Percentiles rank a stretch among this genome's conserved stretches.
These are phyloP conservation scores for Candida lessepsii DNA, from an alignment of 805 yeast species.

Conservation along the genomic window DNA sequence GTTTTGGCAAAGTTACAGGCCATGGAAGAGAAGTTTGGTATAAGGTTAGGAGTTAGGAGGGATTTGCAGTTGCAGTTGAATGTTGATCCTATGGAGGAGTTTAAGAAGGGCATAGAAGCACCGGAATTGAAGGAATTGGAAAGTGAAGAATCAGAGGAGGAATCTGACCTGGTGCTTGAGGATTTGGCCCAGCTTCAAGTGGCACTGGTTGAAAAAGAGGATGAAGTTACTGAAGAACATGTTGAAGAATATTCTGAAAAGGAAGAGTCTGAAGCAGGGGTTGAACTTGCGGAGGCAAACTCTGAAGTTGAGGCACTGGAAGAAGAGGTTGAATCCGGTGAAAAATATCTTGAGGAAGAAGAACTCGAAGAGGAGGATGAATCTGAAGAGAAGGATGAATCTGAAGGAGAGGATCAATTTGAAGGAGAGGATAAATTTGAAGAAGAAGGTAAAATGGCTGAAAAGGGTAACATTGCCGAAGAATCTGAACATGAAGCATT, in stretches of 20 bases:
- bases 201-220: too few relatives aligned
- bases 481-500: neutral
- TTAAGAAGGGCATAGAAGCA: conserved; percentile 2
- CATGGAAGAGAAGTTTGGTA: conserved; percentile 24
- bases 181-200: too few relatives aligned
- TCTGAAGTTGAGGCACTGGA: neutral
- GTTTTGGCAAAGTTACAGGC: conserved; percentile 21
- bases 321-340: too few relatives aligned
- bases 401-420: too few relatives aligned
- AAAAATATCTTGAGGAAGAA: too few relatives aligned
- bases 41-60: conserved; percentile 21
- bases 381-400: too few relatives aligned
- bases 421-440: too few relatives aligned
- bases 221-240: too few relatives aligned
- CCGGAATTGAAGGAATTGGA: conserved; percentile 12
- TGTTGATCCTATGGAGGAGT: conserved; percentile 12
- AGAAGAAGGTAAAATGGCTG: too few relatives aligned
- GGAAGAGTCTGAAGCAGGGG: conserved; percentile 22
- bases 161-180: neutral
- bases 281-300: conserved; percentile 16
- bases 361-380: too few relatives aligned
- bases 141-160: conserved; percentile 5
- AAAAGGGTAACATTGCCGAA: too few relatives aligned
- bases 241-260: too few relatives aligned
- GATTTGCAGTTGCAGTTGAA: conserved; percentile 18